A percentile compares a stretch with the other conserved stretches of the same genome.
Conservation (phyloP, 306 rosid genomes). For the Malus fusca region DNA sequence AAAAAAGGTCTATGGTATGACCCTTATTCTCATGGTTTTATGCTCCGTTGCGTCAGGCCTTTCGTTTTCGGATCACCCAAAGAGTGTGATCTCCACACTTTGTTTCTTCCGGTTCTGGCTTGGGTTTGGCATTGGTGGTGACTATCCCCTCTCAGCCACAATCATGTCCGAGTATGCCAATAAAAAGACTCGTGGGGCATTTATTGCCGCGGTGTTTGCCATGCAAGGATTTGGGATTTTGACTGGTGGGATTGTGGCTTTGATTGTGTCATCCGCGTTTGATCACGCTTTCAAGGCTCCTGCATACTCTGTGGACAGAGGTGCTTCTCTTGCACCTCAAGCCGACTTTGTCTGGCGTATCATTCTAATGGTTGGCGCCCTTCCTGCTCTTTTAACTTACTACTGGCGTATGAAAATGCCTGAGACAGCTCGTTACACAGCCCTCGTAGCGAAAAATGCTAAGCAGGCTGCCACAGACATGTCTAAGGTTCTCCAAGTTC, state of each 20-base stretch:
- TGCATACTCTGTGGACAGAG: not conserved
- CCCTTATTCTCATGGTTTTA: slow-evolving; percentile 63
- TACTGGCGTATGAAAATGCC: slow-evolving; percentile 99
- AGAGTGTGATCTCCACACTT: slow-evolving; percentile 48
- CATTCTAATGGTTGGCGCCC: slow-evolving; percentile 58
- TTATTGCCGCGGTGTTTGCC: slow-evolving; percentile 83
- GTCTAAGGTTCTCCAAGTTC: slow-evolving; percentile 74
- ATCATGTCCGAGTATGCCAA: slow-evolving; percentile 95
- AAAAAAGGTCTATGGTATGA: slow-evolving; percentile 67
- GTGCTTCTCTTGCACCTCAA: slow-evolving; percentile 35
- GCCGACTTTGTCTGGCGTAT: slow-evolving; percentile 79
- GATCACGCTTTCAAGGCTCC: slow-evolving; percentile 47
- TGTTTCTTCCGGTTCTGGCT: slow-evolving; percentile 96
- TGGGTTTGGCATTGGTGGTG: slow-evolving; percentile 94
- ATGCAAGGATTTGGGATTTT: slow-evolving; percentile 93
- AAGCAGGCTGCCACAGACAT: slow-evolving; percentile 67
- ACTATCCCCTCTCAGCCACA: slow-evolving; percentile 88
- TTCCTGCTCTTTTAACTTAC: slow-evolving; percentile 70
- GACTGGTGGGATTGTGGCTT: slow-evolving; percentile 66
- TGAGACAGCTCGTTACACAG: slow-evolving; percentile 81
- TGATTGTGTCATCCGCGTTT: slow-evolving; percentile 45
- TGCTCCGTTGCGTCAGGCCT: slow-evolving; percentile 73
- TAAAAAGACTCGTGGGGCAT: slow-evolving; percentile 85
- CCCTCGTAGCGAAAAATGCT: slow-evolving; percentile 67
- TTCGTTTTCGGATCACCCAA: slow-evolving; percentile 38